Base-by-base conservation (phyloP, 345 rosid species). In the Ceriops tagal region DNA sequence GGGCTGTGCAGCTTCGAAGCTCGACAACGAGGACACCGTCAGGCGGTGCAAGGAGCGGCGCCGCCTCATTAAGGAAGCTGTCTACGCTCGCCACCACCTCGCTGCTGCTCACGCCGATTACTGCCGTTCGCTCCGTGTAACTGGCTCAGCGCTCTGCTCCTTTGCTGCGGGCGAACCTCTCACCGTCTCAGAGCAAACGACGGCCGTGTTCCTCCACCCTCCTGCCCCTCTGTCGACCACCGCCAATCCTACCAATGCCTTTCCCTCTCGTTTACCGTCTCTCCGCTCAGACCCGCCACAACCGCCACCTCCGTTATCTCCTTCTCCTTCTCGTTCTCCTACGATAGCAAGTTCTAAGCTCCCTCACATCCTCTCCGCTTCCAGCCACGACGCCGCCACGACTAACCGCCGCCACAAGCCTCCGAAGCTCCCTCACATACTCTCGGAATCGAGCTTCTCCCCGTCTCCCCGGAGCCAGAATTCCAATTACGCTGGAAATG, bases 21-120 rank as follows among this genome's bases (percentile, higher is more conserved):
- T 92, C 16, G 99, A 92, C 75, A 90, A 92, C 77, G 99, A 95
- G 70, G 99, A 95, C 62, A 86, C 90, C 0, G 99, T 95, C 4
- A 73, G 98, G 61, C 88, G 92, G 24, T 95, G 99, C 81, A 95
- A 95, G 72, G 98, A 95, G 24, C 96, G 99, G 6, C 96, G 98
- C 74, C 98, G 96, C 83, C 81, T 95, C 5, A 92, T 95, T 84
- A 86, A 91, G 64, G 96, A 90, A 68, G 91, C 97, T 26, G 97
- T 95, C 61, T 74, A 59, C 70, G 85, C 99, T 5, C 90, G 99
- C 16, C 97, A 92, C 81, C 90, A 84, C 49, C 79, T 95, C 0
- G 98, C 99, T 26, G 85, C 89, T 0, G 97, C 99, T 62, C 97
- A 92, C 82, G 89, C 98, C 28, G 99, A 95, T 67, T 95, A 95